Percentiles rank a stretch among this genome's conserved stretches.
These are phyloP conservation scores for Amanita pallidorosea DNA, from an alignment of 768 basidiomycete species.

Conservation along the genomic window DNA sequence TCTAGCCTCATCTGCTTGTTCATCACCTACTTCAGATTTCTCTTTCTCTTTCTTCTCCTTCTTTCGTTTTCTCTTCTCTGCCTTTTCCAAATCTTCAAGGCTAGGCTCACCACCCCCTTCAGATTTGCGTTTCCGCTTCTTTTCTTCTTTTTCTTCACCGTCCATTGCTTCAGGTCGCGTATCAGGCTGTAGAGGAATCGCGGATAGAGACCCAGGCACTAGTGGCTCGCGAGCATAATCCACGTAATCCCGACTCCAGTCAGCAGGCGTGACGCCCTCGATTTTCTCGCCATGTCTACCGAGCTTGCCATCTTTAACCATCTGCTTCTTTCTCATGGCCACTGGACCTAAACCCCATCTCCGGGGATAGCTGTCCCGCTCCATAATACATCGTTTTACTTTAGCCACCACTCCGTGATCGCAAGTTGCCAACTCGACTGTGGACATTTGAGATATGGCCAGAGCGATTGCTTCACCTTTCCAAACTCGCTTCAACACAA, in stretches of 20 bases:
- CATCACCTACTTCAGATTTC: constrained; percentile 32
- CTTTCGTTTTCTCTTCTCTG: constrained; percentile 50
- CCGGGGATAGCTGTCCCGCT: constrained; percentile 95
- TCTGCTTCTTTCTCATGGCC: constrained; percentile 94
- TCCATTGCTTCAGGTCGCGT: constrained; percentile 24
- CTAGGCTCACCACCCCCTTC: constrained; percentile 26
- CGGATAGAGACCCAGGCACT: constrained; percentile 1
- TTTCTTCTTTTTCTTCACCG: constrained; percentile 21
- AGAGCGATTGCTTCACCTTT: constrained; percentile 88
- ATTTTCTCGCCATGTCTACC: constrained; percentile 91
- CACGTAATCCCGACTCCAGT: constrained; percentile 89
- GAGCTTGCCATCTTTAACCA: constrained; percentile 96
- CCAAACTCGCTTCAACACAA: constrained; percentile 3
- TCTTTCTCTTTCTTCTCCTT: constrained; percentile 52
- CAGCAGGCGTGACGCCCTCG: constrained; percentile 76
- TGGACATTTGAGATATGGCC: constrained; percentile 96
- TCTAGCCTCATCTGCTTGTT: constrained; percentile 43
- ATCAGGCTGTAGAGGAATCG: neutral
- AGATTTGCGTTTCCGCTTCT: constrained; percentile 79
- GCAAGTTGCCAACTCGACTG: constrained; percentile 94
- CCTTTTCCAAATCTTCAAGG: constrained; percentile 34
- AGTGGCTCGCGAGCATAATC: constrained; percentile 73
- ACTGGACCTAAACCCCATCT: constrained; percentile 98
- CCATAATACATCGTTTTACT: constrained; percentile 99
- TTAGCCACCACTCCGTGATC: constrained; percentile 99